These are phyloP conservation scores for Hanseniaspora mollemarum DNA, from an alignment of 805 yeast species.

Conservation along the genomic window DNA sequence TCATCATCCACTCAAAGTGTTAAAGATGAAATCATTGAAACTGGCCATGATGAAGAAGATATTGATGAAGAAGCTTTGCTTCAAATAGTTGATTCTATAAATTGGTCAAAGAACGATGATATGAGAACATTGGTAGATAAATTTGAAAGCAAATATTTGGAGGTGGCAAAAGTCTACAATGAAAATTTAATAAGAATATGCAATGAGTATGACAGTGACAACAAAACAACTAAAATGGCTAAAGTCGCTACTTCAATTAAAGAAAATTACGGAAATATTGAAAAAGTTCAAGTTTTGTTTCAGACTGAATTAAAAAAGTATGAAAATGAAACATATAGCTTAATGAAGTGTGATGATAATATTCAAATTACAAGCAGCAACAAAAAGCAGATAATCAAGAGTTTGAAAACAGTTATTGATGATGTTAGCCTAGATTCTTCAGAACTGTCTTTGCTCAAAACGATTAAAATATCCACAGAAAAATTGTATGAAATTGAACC, in stretches of 20 bases:
- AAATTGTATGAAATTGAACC: slow-evolving; percentile 43
- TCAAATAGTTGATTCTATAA: slow-evolving; percentile 43
- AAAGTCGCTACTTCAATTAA: slow-evolving; percentile 38
- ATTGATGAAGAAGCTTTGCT: slow-evolving; percentile 32
- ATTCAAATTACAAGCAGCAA: slow-evolving; percentile 74
- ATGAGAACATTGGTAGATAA: slow-evolving; percentile 46
- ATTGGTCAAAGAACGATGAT: slow-evolving; percentile 63
- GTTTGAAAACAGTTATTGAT: slow-evolving; percentile 53
- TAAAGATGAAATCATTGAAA: neutral
- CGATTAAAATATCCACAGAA: slow-evolving; percentile 38
- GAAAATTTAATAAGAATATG: slow-evolving; percentile 27
- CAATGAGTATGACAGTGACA: neutral
- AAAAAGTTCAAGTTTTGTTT: slow-evolving; percentile 43
- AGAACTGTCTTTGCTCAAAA: slow-evolving; percentile 39
- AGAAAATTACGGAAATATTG: slow-evolving; percentile 44
- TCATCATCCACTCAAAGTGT: neutral
- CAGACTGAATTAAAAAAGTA: slow-evolving; percentile 53
- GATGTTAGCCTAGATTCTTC: slow-evolving; percentile 56
- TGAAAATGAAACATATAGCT: slow-evolving; percentile 53
- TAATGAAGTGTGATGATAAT: slow-evolving; percentile 69
- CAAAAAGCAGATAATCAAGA: slow-evolving; percentile 61
- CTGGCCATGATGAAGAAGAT: neutral
- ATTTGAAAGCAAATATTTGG: slow-evolving; percentile 47
- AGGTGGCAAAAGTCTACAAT: slow-evolving; percentile 52
- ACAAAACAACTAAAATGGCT: neutral